A percentile compares a stretch with the other conserved stretches of the same genome.
These are phyloP conservation scores for Mycena pura DNA, from an alignment of 768 basidiomycete genomes.

Conservation along the genomic window DNA sequence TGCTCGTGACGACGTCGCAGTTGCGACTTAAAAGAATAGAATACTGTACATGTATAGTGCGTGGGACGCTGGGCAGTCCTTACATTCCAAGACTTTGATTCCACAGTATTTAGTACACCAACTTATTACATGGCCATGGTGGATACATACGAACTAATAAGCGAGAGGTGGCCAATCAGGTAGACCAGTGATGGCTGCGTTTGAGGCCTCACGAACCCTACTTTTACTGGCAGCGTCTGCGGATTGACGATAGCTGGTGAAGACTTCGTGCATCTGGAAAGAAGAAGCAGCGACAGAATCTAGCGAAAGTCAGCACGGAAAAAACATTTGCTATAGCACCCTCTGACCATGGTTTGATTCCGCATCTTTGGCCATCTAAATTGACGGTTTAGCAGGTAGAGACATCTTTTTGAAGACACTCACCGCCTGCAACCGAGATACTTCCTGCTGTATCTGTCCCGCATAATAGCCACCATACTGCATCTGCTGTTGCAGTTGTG, in stretches of 20 bases:
- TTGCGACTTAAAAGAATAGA: not conserved
- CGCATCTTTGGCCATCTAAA: constrained; percentile 63
- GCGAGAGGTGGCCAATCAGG: constrained; percentile 74
- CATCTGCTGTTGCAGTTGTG: constrained; percentile 53
- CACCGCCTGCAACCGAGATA: constrained; percentile 65
- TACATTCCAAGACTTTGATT: not conserved
- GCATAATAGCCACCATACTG: constrained; percentile 53
- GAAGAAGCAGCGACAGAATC: constrained; percentile 72
- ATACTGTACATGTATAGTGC: constrained; percentile 18
- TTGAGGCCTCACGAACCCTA: constrained; percentile 79
- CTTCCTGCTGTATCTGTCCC: constrained; percentile 60
- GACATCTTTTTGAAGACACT: constrained; percentile 31
- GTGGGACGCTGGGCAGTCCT: not conserved
- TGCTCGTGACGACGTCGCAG: constrained; percentile 54
- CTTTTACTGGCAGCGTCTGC: constrained; percentile 73
- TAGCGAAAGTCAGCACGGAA: constrained; percentile 31
- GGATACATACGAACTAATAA: constrained; percentile 37
- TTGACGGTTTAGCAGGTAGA: constrained; percentile 15
- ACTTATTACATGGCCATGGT: no score
- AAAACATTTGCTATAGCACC: not conserved
- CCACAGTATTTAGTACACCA: no score
- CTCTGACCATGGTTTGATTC: constrained; percentile 54
- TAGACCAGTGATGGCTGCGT: constrained; percentile 72
- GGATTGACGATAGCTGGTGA: constrained; percentile 75
- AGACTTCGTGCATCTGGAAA: constrained; percentile 82